These are phyloP conservation scores for Immersiella caudata DNA, from an alignment of 495 filamentous ascomycete species.

Conservation along the genomic window DNA sequence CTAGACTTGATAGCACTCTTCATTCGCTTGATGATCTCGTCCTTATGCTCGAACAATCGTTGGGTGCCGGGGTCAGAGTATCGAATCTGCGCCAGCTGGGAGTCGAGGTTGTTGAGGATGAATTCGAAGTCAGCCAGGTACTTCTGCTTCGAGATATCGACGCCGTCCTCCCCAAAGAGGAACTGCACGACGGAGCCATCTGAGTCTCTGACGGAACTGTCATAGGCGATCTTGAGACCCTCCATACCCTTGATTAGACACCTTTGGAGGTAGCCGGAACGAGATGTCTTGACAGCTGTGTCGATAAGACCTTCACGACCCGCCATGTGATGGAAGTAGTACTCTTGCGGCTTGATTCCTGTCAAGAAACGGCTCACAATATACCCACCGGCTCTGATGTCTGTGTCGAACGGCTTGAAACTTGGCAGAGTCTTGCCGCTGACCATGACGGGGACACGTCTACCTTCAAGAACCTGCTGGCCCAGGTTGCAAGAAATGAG, in stretches of 20 bases:
- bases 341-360: constrained; percentile 95
- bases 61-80: constrained; percentile 42
- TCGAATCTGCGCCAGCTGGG: constrained; percentile 52
- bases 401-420: constrained; percentile 88
- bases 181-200: constrained; percentile 95
- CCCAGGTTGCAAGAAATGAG: constrained; percentile 97
- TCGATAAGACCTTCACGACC: constrained; percentile 98
- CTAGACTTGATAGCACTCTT: constrained; percentile 73
- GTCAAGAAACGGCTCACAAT: constrained; percentile 97
- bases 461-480: constrained; percentile 94
- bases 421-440: constrained; percentile 96
- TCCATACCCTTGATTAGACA: constrained; percentile 99
- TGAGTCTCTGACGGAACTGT: constrained; percentile 88
- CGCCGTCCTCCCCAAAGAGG: constrained; percentile 92
- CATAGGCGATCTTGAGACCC: constrained; percentile 87
- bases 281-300: constrained; percentile 97
- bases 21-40: constrained; percentile 72
- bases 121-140: constrained; percentile 92
- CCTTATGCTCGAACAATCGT: constrained; percentile 49
- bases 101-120: constrained; percentile 72
- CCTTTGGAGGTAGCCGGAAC: constrained; percentile 95
- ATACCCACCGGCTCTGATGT: constrained; percentile 90
- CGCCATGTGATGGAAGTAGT: constrained; percentile 99
- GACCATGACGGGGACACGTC: constrained; percentile 95
- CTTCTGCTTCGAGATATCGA: constrained; percentile 92